Evolutionary conservation across 768 basidiomycete genomes (phyloP).

Genomic region (Russula sp.): DNA sequence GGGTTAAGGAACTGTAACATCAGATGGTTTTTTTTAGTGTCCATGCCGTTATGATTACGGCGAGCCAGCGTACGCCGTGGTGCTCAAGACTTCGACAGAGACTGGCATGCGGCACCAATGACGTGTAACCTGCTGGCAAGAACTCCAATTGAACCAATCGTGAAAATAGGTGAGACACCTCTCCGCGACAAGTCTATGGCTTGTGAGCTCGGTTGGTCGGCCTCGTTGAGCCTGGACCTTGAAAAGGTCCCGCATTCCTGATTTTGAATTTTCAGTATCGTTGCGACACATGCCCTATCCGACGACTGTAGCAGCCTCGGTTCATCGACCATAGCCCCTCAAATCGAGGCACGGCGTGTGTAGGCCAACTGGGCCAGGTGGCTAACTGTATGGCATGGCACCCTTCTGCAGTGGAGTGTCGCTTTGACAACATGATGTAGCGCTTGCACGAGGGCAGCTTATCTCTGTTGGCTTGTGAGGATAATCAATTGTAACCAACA

Average conservation of each 20-base stretch:
- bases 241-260: neutral
- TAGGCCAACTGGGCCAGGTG: too few relatives aligned
- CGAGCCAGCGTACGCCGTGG: neutral
- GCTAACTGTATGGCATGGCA: too few relatives aligned
- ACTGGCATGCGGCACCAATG: neutral
- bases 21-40: neutral
- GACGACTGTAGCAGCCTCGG: too few relatives aligned
- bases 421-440: too few relatives aligned
- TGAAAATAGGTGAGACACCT: neutral
- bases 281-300: too few relatives aligned
- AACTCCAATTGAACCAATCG: neutral
- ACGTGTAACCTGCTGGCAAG: slow-evolving; percentile 1
- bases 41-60: slow-evolving; percentile 3
- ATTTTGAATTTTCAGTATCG: too few relatives aligned
- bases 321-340: too few relatives aligned
- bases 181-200: neutral
- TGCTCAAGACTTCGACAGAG: neutral
- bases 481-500: too few relatives aligned
- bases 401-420: too few relatives aligned
- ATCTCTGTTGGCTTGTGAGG: too few relatives aligned
- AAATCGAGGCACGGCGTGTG: too few relatives aligned
- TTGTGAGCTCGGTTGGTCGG: slow-evolving; percentile 36
- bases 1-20: neutral
- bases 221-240: neutral
- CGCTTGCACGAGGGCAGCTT: too few relatives aligned